Conservation (phyloP, 2,329 filamentous ascomycete species). For the Monilinia fructigena region DNA sequence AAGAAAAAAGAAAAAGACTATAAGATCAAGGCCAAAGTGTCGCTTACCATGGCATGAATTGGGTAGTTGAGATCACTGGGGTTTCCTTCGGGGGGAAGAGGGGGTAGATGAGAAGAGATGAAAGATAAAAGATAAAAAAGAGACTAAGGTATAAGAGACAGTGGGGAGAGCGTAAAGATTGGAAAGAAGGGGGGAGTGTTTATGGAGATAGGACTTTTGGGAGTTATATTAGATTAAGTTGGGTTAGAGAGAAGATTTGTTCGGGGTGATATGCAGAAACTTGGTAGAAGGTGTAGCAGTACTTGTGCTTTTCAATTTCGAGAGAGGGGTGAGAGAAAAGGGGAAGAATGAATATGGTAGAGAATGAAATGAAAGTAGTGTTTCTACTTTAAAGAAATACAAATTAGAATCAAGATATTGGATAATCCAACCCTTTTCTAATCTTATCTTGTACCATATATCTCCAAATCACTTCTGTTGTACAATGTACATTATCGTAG, state of each 20-base stretch:
- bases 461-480: slow-evolving; percentile 11
- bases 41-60: too few species aligned
- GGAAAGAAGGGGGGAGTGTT: too few species aligned
- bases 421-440: background rate
- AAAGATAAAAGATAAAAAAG: too few species aligned
- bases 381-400: background rate
- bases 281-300: background rate
- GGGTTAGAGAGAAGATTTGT: background rate
- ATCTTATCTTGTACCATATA: background rate
- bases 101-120: too few species aligned
- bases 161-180: too few species aligned
- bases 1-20: too few species aligned
- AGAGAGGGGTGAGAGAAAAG: too few species aligned
- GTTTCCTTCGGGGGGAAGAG: too few species aligned
- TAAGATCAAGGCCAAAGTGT: too few species aligned
- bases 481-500: slow-evolving; percentile 1
- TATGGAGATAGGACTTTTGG: background rate
- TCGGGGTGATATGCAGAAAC: background rate
- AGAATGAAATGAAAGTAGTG: background rate
- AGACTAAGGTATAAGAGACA: background rate
- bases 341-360: background rate
- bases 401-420: background rate
- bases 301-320: background rate
- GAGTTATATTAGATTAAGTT: background rate
- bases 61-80: too few species aligned